These are phyloP conservation scores for Neurospora sp. DNA, from an alignment of 2,329 filamentous ascomycete species.

Conservation along the genomic window DNA sequence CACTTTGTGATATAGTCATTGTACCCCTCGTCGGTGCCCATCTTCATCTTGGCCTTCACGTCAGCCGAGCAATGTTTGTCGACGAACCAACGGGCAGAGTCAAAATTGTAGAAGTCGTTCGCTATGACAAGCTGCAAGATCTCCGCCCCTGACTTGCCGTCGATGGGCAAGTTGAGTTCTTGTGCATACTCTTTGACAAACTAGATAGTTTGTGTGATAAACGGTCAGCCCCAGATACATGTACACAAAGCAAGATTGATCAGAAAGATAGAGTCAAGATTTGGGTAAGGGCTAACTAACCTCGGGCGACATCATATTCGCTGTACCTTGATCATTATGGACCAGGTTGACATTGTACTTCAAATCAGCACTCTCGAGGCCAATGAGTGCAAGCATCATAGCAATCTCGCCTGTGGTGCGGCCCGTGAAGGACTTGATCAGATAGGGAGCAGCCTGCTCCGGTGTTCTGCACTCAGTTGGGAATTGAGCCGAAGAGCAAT, in stretches of 20 bases:
- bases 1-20: slow-evolving; percentile 35
- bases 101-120: slow-evolving; percentile 43
- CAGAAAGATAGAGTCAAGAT: background rate
- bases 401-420: slow-evolving; percentile 58
- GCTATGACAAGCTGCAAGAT: slow-evolving; percentile 34
- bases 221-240: background rate
- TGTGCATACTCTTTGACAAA: slow-evolving; percentile 31
- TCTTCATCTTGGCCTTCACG: slow-evolving; percentile 25
- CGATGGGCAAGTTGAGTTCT: slow-evolving; percentile 23
- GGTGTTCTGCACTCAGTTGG: slow-evolving; percentile 56
- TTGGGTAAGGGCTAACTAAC: background rate
- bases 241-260: background rate
- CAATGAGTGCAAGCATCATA: slow-evolving; percentile 59
- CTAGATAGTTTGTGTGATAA: slow-evolving; percentile 31
- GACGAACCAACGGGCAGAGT: slow-evolving; percentile 41
- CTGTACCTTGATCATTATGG: slow-evolving; percentile 51
- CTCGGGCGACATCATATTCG: slow-evolving; percentile 36
- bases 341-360: slow-evolving; percentile 55
- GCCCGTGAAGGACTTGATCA: slow-evolving; percentile 44
- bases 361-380: slow-evolving; percentile 61
- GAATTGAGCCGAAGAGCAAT: slow-evolving; percentile 15
- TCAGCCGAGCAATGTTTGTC: slow-evolving; percentile 29
- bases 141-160: slow-evolving; percentile 25
- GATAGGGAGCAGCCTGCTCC: slow-evolving; percentile 45
- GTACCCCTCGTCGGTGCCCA: slow-evolving; percentile 32